Base-by-base conservation (phyloP, 352 stramenopile species). In the Pythium rhizo-oryzae region DNA sequence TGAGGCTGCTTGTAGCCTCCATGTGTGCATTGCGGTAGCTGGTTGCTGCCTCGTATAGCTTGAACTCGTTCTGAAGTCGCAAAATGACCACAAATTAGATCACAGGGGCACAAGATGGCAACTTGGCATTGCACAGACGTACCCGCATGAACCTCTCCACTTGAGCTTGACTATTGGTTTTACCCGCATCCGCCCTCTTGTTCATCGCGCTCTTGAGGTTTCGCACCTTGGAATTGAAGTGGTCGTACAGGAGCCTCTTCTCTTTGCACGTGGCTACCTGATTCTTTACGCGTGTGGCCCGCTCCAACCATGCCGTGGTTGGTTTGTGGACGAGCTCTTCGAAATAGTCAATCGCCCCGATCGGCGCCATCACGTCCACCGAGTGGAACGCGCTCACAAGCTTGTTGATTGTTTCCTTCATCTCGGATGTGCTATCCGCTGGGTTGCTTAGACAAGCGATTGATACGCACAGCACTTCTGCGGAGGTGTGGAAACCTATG, bases 201-300 rank as follows among this genome's bases (percentile, higher is more conserved):
- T 93, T n/a, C n/a, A n/a, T n/a, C 85, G 18, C 85, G 77, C 0
- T n/a, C n/a, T n/a, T n/a, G n/a, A n/a, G n/a, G 79, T 43, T 57
- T 93, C 87, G 7, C 87, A 93, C 82, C 53, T 95, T 93, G 25
- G 85, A 78, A 13, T 81, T 87, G 65, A 93, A 93, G 74, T 95
- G 87, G 62, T 95, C 87, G 28, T 82, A 95, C 9, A 88, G 54
- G 6, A 82, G 61, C 62, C 93, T 92, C 44, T 90, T 77, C 19
- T 89, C 79, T 19, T 86, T 74, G 53, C 85, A 93, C 9, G 76
- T 67, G 12, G 54, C 61, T 6, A 80, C 71, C 64, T 91, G 75
- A 25, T 82, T 70, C 54, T 86, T 77, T 2, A 95, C 62, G 0
- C 52, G 58, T 13, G 58, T 58, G 0, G 77, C 85, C 23, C 83